Evolutionary conservation across 371 early-diverging fungal genomes (phyloP), one percentile per base, ranked within the genome.

Genomic region (Syncephalis plumigaleata): DNA sequence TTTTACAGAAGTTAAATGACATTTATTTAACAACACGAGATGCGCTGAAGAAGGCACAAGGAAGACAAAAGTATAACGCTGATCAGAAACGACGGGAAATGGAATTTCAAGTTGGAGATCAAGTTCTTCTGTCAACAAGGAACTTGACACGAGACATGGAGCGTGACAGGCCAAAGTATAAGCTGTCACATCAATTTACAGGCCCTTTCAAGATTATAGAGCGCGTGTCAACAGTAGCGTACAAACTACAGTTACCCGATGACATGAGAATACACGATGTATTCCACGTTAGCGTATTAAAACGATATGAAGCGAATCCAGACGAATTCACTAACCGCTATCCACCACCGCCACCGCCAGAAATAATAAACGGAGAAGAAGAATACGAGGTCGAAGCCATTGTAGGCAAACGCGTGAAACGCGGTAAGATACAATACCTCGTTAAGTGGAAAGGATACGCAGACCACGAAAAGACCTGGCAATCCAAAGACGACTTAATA

Each of bases 371-470:
- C 13, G 21, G 16, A 3, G 9, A 36, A 17, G n/a, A 45, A n/a
- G 39, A 27, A 21, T 44, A 37, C 21, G 21, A 51, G 24, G 46
- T 45, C 5, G n/a, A 51, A 16, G 37, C 11, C 9, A 45, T 45
- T 1, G 15, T 51, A 23, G 15, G 39, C 16, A 23, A 23, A 8
- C 15, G 26, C 15, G 9, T 39, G 9, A 37, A 21, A 5, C 4
- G 36, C 23, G 9, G 13, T 3, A 36, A 51, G 20, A 9, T 15
- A n/a, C 38, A 51, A 1, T 51, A 31, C 11, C 11, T 44, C 2
- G 46, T 51, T 21, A 17, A 51, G 2, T 51, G 38, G 51, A 39
- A 16, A 17, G 46, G 51, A n/a, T 51, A 51, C 25, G 17, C 45
- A 16, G 24, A 8, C n/a, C 21, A 50, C 18, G 50, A 50, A 1